Evolutionary conservation across 306 rosid species (phyloP), one percentile per base, ranked within the genome.

Genomic region (Lablab purpureus): DNA sequence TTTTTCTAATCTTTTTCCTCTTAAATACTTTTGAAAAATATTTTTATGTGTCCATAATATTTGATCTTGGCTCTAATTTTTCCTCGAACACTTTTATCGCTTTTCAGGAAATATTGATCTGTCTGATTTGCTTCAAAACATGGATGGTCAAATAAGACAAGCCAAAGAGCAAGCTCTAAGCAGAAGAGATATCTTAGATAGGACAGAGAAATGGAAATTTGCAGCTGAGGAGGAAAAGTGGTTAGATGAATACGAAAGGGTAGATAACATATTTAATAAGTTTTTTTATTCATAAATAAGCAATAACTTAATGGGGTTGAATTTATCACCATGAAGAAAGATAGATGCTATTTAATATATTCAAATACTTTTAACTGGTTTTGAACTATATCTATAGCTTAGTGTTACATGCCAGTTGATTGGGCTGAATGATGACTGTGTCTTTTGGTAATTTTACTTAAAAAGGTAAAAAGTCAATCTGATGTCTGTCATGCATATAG

Each of bases 231-330:
- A 94, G 91, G 98, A 94, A 81, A 94, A 89, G 76, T 94, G 98
- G 98, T 88, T 94, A 68, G 97, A 91, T 74, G 97, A 92, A 78
- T 94, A 92, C 64, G 98, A 94, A 91, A 94, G 87, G 97, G 98
- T 94, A 87, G 49, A 71, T 9, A 17, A 8, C 43, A 25, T 46
- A 54, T 25, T 68, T 23, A 18, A n/a, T n/a, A 37, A 58, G 50
- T 60, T 62, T 40, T 73, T 5, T 68, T 12, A 32, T 72, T 59
- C 14, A 78, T 43, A 60, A 45, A 52, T 12, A 41, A 58, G 36
- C 43, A 43, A 23, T 25, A 54, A n/a, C 28, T 43, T 25, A 49
- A 68, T 23, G 77, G 46, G 25, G 25, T 60, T 67, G 32, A 67
- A 75, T 46, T 46, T 64, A 17, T 75, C 67, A 54, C 56, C 28